Percentiles rank a stretch among this genome's conserved stretches.
phyloP scores from a whole-genome alignment of 2,329 filamentous ascomycete genomes.

The Bimuria novae-zelandiae region DNA sequence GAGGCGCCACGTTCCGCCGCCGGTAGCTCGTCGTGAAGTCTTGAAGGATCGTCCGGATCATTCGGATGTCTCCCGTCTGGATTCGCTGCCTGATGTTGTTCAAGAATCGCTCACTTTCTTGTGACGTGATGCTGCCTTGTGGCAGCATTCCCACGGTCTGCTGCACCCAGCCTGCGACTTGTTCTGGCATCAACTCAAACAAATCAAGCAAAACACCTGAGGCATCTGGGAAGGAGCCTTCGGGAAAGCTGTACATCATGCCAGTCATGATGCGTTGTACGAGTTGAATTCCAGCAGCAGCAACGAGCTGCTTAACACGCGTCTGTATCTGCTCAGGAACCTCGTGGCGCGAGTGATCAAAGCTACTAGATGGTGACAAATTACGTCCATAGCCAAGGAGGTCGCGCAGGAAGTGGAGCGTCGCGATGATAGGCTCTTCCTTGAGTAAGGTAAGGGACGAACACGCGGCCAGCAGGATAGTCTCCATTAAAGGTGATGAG shows the following conservation, averaged over 20 bases:
- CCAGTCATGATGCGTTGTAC: conserved; percentile 90
- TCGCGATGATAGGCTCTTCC: conserved; percentile 86
- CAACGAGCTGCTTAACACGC: conserved; percentile 73
- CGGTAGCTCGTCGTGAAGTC: conserved; percentile 97
- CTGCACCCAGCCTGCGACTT: conserved; percentile 82
- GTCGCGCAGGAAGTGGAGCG: conserved; percentile 89
- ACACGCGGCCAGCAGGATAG: conserved; percentile 85
- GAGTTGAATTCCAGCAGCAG: conserved; percentile 73
- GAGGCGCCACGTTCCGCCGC: conserved; percentile 89
- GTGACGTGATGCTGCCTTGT: conserved; percentile 69
- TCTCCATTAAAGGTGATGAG: conserved; percentile 74
- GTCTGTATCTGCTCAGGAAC: conserved; percentile 72
- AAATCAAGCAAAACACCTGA: conserved; percentile 88
- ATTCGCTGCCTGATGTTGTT: conserved; percentile 80
- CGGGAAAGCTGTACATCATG: conserved; percentile 99
- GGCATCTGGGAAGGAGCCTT: conserved; percentile 92
- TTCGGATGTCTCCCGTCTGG: conserved; percentile 69
- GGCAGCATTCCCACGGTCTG: conserved; percentile 84
- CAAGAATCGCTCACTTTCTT: conserved; percentile 81
- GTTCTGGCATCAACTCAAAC: conserved; percentile 81
- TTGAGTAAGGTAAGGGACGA: conserved; percentile 88
- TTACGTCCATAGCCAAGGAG: conserved; percentile 85
- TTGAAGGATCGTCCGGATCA: conserved; percentile 83
- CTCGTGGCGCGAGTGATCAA: conserved; percentile 62
- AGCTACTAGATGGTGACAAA: conserved; percentile 64